phyloP scores from a whole-genome alignment of 2,329 filamentous ascomycete species.

The Plectosphaerella cucumerina region DNA sequence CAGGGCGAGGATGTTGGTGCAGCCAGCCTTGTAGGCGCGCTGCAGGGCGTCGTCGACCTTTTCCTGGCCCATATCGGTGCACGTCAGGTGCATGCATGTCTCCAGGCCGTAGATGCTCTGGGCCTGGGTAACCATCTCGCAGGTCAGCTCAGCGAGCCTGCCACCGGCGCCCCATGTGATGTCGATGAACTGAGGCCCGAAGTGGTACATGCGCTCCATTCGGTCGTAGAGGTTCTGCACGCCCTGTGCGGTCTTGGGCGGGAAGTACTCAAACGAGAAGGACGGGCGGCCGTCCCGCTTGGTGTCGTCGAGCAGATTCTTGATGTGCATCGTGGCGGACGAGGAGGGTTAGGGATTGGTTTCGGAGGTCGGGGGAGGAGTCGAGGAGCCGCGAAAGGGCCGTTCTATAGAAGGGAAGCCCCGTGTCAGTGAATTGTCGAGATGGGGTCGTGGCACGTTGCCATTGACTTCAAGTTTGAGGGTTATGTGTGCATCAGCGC shows the following conservation, averaged over 20 bases:
- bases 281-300: slow-evolving; percentile 75
- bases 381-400: background rate
- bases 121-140: slow-evolving; percentile 95
- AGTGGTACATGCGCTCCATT: slow-evolving; percentile 97
- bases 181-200: slow-evolving; percentile 94
- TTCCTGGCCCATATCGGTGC: slow-evolving; percentile 92
- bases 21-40: slow-evolving; percentile 88
- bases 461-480: background rate
- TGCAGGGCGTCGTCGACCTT: slow-evolving; percentile 87
- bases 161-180: slow-evolving; percentile 98
- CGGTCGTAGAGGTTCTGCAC: slow-evolving; percentile 99
- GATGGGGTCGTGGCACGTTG: too few relatives aligned
- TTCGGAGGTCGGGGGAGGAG: background rate
- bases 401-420: background rate
- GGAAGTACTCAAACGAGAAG: slow-evolving; percentile 99
- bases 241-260: slow-evolving; percentile 93
- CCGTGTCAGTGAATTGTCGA: background rate
- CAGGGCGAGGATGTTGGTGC: slow-evolving; percentile 93
- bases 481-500: background rate
- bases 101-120: slow-evolving; percentile 94
- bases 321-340: slow-evolving; percentile 79
- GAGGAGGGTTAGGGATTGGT: background rate
- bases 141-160: slow-evolving; percentile 83
- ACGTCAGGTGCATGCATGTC: slow-evolving; percentile 98
- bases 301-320: slow-evolving; percentile 81